A percentile compares a stretch with the other conserved stretches of the same genome.
Evolutionary conservation across 306 rosid genomes (phyloP).

Genomic region (Casuarina cunninghamiana): DNA sequence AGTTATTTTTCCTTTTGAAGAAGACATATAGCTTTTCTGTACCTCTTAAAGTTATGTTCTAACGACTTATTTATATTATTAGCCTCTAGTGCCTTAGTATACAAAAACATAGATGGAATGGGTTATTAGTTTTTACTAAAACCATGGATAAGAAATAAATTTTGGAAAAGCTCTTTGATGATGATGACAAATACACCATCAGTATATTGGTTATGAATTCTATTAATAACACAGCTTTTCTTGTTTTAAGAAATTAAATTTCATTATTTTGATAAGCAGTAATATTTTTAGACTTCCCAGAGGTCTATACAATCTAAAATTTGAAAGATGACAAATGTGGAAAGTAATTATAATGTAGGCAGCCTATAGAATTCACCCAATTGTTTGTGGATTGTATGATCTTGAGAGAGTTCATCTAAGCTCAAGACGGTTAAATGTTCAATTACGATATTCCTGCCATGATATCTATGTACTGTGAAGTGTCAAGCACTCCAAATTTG

Average conservation of each 20-base stretch:
- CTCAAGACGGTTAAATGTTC: not conserved
- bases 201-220: too few species aligned
- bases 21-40: not conserved
- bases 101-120: not conserved
- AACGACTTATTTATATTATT: not conserved
- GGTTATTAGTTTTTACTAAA: not conserved
- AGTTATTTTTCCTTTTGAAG: not conserved
- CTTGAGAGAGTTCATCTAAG: not conserved
- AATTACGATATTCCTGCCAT: not conserved
- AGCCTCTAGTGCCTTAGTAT: not conserved
- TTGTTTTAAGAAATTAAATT: too few species aligned
- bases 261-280: too few species aligned
- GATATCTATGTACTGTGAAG: not conserved
- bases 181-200: too few species aligned
- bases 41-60: not conserved
- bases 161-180: not conserved
- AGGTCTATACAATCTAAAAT: too few species aligned
- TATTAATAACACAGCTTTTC: too few species aligned
- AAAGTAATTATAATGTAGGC: not conserved
- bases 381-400: not conserved
- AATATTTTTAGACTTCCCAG: too few species aligned
- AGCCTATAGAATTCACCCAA: not conserved
- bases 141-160: not conserved
- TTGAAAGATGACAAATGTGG: too few species aligned
- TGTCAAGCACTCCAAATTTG: not conserved